These are phyloP conservation scores for Gracilaria domingensis DNA, from an alignment of 23 red algal genomes.

Conservation along the genomic window DNA sequence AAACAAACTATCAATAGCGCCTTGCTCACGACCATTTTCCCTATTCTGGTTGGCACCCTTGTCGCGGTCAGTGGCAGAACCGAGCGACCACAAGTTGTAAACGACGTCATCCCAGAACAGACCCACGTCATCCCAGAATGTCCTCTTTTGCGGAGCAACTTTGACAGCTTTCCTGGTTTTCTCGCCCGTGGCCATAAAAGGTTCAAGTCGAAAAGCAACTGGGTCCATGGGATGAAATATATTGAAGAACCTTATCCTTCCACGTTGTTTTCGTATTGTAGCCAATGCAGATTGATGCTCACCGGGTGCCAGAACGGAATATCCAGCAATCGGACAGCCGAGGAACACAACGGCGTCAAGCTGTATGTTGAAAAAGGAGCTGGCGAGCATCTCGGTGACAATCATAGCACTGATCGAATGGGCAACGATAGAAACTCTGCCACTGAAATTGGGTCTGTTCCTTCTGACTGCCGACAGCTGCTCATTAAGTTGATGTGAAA, in stretches of 20 bases:
- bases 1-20: constrained; percentile 27
- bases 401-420: constrained; percentile 55
- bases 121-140: constrained; percentile 60
- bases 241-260: constrained; percentile 46
- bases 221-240: constrained; percentile 70
- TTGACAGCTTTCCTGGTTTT: constrained; percentile 10
- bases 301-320: constrained; percentile 53
- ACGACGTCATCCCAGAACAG: constrained; percentile 64
- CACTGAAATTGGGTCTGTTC: constrained; percentile 49
- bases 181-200: constrained; percentile 22
- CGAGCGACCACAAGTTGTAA: constrained; percentile 47
- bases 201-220: constrained; percentile 64
- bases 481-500: constrained; percentile 31
- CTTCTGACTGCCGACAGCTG: constrained; percentile 49
- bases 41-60: background rate
- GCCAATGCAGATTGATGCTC: constrained; percentile 43
- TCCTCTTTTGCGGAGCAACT: constrained; percentile 35
- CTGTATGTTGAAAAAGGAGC: constrained; percentile 20
- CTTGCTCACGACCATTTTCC: constrained; percentile 4
- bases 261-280: constrained; percentile 22
- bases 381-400: constrained; percentile 43
- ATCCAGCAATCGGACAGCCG: constrained; percentile 47
- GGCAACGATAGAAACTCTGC: constrained; percentile 40
- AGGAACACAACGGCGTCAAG: constrained; percentile 57
- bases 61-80: constrained; percentile 23